These are phyloP conservation scores for Lachancea sp. DNA, from an alignment of 805 yeast genomes.

Conservation along the genomic window DNA sequence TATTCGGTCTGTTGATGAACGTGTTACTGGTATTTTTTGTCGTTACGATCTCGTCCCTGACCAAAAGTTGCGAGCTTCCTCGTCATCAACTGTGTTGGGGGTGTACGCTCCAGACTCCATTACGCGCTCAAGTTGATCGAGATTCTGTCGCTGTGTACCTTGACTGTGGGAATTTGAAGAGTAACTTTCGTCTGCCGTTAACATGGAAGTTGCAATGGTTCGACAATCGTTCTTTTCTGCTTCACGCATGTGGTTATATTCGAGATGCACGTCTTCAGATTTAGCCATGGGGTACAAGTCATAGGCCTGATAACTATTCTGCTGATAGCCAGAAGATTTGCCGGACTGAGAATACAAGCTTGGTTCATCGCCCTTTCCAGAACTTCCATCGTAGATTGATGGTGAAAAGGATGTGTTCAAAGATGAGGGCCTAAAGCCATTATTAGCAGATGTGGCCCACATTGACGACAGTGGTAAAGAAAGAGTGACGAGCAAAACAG, in stretches of 20 bases:
- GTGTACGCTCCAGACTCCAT: conserved; percentile 21
- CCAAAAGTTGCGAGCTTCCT: conserved; percentile 34
- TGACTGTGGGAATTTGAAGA: background rate
- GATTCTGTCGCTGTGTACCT: background rate
- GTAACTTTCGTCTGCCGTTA: background rate
- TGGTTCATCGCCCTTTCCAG: conserved; percentile 14
- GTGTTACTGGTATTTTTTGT: background rate
- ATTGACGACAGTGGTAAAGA: conserved; percentile 78
- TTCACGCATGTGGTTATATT: background rate
- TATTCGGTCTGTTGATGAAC: too few species aligned
- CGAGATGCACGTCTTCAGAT: background rate
- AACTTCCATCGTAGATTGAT: conserved; percentile 11
- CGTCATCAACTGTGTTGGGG: conserved; percentile 33
- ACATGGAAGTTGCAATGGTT: background rate
- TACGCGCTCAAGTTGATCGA: conserved; percentile 2
- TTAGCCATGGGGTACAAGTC: conserved; percentile 12
- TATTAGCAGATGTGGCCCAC: conserved; percentile 77
- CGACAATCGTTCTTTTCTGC: conserved; percentile 1
- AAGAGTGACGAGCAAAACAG: conserved; percentile 56
- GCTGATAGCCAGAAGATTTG: conserved; percentile 9
- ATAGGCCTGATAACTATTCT: conserved; percentile 10
- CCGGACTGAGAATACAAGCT: conserved; percentile 14
- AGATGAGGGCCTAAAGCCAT: conserved; percentile 39
- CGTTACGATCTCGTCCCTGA: conserved; percentile 9
- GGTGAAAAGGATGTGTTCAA: conserved; percentile 20